Base-by-base conservation (phyloP, 768 basidiomycete genomes). In the Amanita rimosa region DNA sequence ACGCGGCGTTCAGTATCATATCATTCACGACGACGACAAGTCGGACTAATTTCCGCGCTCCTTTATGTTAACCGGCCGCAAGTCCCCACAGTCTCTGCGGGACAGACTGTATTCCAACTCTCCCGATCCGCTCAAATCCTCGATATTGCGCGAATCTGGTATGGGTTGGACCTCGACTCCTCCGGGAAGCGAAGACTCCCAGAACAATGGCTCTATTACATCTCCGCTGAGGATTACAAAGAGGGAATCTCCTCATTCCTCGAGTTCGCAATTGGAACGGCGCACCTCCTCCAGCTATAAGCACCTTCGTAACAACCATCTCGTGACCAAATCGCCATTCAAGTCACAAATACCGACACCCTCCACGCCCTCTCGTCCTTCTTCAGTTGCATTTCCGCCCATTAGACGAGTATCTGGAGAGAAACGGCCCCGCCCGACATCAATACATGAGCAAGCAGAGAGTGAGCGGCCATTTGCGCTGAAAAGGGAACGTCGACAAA, bases 251-350 rank as follows among this genome's bases (percentile, higher is more conserved):
- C 62, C 67, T 4, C 67, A 68, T 17, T 72, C 67, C 40, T 68
- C 78, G 39, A 62, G 66, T n/a, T 13, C 40, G 17, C 48, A 49
- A 36, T 64, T 88, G 39, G 79, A 81, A 42, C 78, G 88, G 27
- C 75, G 88, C 37, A 73, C 78, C 13, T 88, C 85, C 6, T 82
- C 79, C 36, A 88, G 85, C 63, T 91, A 83, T 66, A 82, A 76
- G 54, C 87, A 87, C 63, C 74, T 90, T 54, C 75, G 74, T 57
- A 81, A 69, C 56, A 86, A 81, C 61, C 81, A 83, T 59, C 80
- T 90, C 49, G 89, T 92, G 14, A 81, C 83, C 24, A 89, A 89
- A 55, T 92, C 89, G 9, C 88, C 88, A 8, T 92, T 92, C 69
- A 85, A 84, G 57, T 77, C 76, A 2, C 77, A 79, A 52, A 69